Evolutionary conservation across 768 basidiomycete genomes (phyloP).

Genomic region (Boletus speciosus): DNA sequence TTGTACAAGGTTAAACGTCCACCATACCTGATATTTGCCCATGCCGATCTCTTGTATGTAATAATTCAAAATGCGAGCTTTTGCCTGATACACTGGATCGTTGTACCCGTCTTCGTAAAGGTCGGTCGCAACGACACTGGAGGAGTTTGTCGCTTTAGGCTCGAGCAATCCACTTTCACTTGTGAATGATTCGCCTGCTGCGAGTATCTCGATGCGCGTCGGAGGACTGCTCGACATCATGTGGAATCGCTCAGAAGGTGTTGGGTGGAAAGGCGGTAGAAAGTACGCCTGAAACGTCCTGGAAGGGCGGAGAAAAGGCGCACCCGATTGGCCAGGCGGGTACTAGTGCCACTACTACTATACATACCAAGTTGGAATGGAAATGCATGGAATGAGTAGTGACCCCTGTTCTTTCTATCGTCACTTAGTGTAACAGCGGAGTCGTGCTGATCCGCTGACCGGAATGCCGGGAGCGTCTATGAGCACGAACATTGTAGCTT

Average conservation of each 20-base stretch:
- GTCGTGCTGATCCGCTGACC: too few species aligned
- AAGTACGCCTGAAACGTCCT: background rate
- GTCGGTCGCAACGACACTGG: slow-evolving; percentile 14
- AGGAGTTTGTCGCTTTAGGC: background rate
- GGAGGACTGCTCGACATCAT: slow-evolving; percentile 3
- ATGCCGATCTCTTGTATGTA: slow-evolving; percentile 54
- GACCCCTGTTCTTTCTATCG: too few species aligned
- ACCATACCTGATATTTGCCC: slow-evolving; percentile 49
- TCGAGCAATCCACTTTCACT: background rate
- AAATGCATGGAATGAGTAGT: too few species aligned
- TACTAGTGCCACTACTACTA: too few species aligned
- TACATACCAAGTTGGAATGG: too few species aligned
- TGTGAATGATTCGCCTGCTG: background rate
- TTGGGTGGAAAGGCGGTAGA: background rate
- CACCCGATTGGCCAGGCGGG: background rate
- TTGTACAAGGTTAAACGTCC: background rate
- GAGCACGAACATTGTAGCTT: too few species aligned
- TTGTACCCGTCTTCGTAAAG: slow-evolving; percentile 34
- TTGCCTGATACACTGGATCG: slow-evolving; percentile 48
- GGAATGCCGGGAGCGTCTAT: too few species aligned
- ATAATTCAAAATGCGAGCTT: slow-evolving; percentile 45
- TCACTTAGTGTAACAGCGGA: too few species aligned
- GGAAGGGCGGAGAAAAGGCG: background rate
- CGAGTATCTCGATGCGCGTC: background rate
- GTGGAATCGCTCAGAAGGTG: background rate